Evolutionary conservation across 73 alveolate genomes (phyloP).

Genomic region (Symbiodinium natans): DNA sequence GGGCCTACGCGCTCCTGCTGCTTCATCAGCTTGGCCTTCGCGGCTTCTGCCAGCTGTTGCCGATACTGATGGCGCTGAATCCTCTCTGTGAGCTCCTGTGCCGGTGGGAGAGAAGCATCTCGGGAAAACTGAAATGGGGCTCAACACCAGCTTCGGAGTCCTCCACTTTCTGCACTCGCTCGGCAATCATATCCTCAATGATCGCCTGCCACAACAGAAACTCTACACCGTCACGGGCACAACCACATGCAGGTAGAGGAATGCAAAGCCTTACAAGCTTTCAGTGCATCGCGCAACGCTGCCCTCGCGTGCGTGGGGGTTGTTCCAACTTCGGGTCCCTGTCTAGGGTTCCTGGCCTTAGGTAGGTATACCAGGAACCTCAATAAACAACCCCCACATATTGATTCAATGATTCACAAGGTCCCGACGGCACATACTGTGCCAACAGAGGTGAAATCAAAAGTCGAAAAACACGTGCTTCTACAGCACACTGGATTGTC

Average conservation of each 20-base stretch:
- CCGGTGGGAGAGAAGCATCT: not conserved
- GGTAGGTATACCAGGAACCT: too few relatives aligned
- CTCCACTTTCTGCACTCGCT: conserved; percentile 45
- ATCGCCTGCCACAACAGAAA: conserved; percentile 29
- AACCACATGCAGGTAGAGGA: not conserved
- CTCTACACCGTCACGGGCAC: not conserved
- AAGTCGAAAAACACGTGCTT: not conserved
- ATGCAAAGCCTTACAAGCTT: not conserved
- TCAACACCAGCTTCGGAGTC: not conserved
- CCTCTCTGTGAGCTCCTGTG: conserved; percentile 44
- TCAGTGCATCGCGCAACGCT: too few relatives aligned
- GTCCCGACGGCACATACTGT: not conserved
- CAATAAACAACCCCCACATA: too few relatives aligned
- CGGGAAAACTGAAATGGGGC: too few relatives aligned
- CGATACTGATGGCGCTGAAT: not conserved
- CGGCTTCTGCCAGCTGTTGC: conserved; percentile 15
- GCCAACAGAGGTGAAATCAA: not conserved
- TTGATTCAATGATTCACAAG: not conserved
- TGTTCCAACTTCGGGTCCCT: too few relatives aligned
- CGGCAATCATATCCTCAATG: conserved; percentile 48
- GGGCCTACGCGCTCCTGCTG: conserved; percentile 49
- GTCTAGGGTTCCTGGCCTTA: too few relatives aligned
- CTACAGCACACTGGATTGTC: not conserved
- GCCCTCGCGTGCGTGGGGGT: too few relatives aligned
- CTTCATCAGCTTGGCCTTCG: not conserved